phyloP scores from a whole-genome alignment of 2,329 filamentous ascomycete genomes.

The Arthrobotrys musiformis region DNA sequence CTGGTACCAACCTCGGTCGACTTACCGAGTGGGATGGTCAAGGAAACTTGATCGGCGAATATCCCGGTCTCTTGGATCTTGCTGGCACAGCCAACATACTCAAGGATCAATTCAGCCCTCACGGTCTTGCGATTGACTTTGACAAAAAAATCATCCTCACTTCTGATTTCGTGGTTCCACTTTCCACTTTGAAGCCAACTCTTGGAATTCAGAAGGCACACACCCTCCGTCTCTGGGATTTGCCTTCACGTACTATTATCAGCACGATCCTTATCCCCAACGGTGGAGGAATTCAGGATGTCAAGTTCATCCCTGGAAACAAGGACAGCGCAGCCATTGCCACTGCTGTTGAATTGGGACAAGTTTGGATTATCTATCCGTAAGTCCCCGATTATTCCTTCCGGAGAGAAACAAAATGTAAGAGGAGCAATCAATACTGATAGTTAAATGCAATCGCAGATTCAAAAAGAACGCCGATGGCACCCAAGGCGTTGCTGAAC shows the following conservation, averaged over 20 bases:
- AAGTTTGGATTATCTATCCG: slow-evolving; percentile 75
- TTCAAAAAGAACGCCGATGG: slow-evolving; percentile 63
- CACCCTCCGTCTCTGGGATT: slow-evolving; percentile 71
- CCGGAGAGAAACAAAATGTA: not conserved
- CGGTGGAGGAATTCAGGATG: slow-evolving; percentile 72
- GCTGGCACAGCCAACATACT: slow-evolving; percentile 69
- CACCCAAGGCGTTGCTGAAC: slow-evolving; percentile 70
- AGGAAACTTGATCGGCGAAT: slow-evolving; percentile 72
- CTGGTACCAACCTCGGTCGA: slow-evolving; percentile 70
- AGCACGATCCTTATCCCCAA: slow-evolving; percentile 72
- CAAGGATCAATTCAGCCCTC: slow-evolving; percentile 71
- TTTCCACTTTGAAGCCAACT: slow-evolving; percentile 72
- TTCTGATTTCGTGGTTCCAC: slow-evolving; percentile 72
- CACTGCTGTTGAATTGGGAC: slow-evolving; percentile 70
- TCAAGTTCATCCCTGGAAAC: slow-evolving; percentile 74
- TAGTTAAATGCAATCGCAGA: not conserved
- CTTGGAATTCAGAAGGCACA: slow-evolving; percentile 68
- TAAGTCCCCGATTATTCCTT: slow-evolving; percentile 67
- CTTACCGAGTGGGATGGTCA: slow-evolving; percentile 71
- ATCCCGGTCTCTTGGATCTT: slow-evolving; percentile 68
- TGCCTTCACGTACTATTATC: slow-evolving; percentile 68
- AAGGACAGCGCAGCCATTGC: slow-evolving; percentile 70
- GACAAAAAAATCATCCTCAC: slow-evolving; percentile 70
- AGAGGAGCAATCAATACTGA: not conserved
- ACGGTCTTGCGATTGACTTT: slow-evolving; percentile 71